phyloP scores from a whole-genome alignment of 108 stramenopile species.

The Fragilariopsis cylindrus region DNA sequence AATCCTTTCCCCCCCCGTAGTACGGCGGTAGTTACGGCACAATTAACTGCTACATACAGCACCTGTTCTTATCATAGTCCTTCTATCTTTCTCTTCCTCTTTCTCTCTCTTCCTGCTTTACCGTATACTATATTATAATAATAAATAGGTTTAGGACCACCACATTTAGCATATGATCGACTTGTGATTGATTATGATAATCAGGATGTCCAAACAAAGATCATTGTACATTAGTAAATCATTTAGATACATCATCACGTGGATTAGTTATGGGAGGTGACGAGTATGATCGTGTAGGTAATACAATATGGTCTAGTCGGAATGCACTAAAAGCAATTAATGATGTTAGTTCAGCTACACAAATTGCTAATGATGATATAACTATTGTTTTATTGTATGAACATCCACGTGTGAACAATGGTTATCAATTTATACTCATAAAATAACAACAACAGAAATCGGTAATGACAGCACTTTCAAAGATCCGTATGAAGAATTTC shows the following conservation, averaged over 20 bases:
- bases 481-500: slow-evolving; percentile 13
- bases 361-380: slow-evolving; percentile 15
- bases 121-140: neutral
- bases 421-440: slow-evolving; percentile 20
- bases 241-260: slow-evolving; percentile 1
- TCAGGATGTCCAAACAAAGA: slow-evolving; percentile 11
- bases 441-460: neutral
- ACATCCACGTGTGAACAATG: slow-evolving; percentile 36
- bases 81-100: neutral
- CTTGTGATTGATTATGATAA: slow-evolving; percentile 18
- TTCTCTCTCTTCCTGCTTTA: neutral
- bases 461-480: neutral
- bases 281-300: slow-evolving; percentile 25
- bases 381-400: slow-evolving; percentile 26
- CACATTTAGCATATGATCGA: neutral
- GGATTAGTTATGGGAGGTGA: slow-evolving; percentile 30
- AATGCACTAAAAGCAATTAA: slow-evolving; percentile 21
- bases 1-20: too few species aligned
- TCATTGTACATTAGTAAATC: slow-evolving; percentile 14
- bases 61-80: too few species aligned
- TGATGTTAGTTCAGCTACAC: neutral
- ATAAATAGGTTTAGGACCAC: neutral
- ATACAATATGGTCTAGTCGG: slow-evolving; percentile 2
- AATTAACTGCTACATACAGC: too few species aligned
- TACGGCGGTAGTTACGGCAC: too few species aligned